A percentile compares a stretch with the other conserved stretches of the same genome.
Conservation (phyloP, 2,329 filamentous ascomycete genomes). For the Colletotrichum sp. region DNA sequence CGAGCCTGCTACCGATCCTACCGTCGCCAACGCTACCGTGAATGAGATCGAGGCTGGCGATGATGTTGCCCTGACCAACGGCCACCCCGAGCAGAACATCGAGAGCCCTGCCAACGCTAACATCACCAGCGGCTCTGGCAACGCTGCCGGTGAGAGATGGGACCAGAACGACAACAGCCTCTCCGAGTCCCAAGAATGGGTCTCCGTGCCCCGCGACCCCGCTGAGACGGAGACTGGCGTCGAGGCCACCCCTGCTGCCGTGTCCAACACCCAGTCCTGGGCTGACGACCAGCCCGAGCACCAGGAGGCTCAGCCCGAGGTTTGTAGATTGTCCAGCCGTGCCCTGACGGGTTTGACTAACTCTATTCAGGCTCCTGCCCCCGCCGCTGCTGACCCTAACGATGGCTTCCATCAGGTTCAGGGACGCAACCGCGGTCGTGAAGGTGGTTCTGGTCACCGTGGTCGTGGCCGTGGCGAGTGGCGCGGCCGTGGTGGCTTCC, state of each 20-base stretch:
- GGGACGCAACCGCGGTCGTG: slow-evolving; percentile 60
- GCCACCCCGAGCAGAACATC: slow-evolving; percentile 42
- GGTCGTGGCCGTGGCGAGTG: slow-evolving; percentile 51
- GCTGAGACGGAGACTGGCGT: slow-evolving; percentile 75
- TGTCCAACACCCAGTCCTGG: slow-evolving; percentile 71
- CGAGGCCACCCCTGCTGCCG: slow-evolving; percentile 63
- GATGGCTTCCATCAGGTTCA: slow-evolving; percentile 79
- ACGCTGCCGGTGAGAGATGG: slow-evolving; percentile 71
- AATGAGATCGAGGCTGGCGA: slow-evolving; percentile 67
- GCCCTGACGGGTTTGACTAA: not conserved
- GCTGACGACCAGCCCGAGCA: slow-evolving; percentile 81
- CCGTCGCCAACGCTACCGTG: slow-evolving; percentile 68
- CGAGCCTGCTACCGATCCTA: slow-evolving; percentile 62
- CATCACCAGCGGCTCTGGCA: slow-evolving; percentile 58
- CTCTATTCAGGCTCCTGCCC: slow-evolving; percentile 24
- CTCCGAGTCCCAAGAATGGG: slow-evolving; percentile 69
- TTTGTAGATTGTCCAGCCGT: slow-evolving; percentile 30
- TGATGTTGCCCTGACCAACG: slow-evolving; percentile 45
- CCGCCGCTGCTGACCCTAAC: slow-evolving; percentile 43
- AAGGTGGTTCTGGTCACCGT: slow-evolving; percentile 43
- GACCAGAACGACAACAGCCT: slow-evolving; percentile 54
- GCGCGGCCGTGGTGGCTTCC: slow-evolving; percentile 55
- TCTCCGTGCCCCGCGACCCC: slow-evolving; percentile 66
- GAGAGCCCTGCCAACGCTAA: slow-evolving; percentile 54
- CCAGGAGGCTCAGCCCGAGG: slow-evolving; percentile 55